Evolutionary conservation across 2,329 filamentous ascomycete species (phyloP).

Genomic region (Madurella mycetomatis): DNA sequence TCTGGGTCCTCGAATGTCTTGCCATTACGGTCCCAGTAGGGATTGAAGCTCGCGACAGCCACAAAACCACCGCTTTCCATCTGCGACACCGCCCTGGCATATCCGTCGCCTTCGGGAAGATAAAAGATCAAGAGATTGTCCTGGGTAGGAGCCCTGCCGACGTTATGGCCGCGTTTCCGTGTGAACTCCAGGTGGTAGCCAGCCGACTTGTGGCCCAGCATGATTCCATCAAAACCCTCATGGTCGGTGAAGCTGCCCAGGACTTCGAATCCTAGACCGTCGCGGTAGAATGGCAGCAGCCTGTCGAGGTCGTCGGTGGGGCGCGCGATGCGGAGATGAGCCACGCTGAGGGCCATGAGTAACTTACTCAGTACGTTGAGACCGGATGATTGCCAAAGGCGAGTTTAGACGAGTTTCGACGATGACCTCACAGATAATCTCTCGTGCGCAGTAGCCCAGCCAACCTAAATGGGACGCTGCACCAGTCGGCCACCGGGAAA

Average conservation of each 20-base stretch:
- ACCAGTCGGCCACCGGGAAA: no score
- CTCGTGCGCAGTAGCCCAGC: no score
- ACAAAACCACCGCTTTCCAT: slow-evolving; percentile 35
- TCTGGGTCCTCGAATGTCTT: slow-evolving; percentile 43
- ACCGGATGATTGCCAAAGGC: background rate
- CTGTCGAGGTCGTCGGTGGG: slow-evolving; percentile 36
- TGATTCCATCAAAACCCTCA: slow-evolving; percentile 38
- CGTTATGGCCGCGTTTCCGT: slow-evolving; percentile 31
- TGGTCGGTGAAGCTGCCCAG: slow-evolving; percentile 35
- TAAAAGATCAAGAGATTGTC: slow-evolving; percentile 45
- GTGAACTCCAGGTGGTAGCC: slow-evolving; percentile 44
- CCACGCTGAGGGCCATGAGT: slow-evolving; percentile 17
- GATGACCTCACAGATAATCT: background rate
- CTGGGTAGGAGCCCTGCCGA: slow-evolving; percentile 36
- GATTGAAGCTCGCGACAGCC: slow-evolving; percentile 38
- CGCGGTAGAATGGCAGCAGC: slow-evolving; percentile 39
- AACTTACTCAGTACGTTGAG: no score
- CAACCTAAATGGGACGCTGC: no score
- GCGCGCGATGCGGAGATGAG: slow-evolving; percentile 39
- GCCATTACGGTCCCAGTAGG: slow-evolving; percentile 42
- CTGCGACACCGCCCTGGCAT: slow-evolving; percentile 29
- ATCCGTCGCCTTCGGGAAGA: slow-evolving; percentile 31
- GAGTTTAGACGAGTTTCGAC: no score
- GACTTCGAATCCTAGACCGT: slow-evolving; percentile 37
- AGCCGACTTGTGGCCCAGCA: slow-evolving; percentile 36